Base-by-base conservation (phyloP, 805 yeast species). In the Lachancea sp. region DNA sequence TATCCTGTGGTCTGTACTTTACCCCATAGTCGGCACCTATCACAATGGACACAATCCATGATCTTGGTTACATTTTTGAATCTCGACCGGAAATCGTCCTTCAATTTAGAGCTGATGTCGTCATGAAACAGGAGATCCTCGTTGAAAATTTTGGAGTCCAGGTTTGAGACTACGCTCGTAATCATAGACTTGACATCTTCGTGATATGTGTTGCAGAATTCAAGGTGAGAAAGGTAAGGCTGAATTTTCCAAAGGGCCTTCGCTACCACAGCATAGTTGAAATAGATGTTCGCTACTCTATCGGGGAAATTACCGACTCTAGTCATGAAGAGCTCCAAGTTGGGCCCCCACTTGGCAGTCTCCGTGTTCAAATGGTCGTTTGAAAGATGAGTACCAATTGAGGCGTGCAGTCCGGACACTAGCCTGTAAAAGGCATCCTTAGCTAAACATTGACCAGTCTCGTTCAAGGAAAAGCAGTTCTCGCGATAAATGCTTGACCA, bases 11-110 rank as follows among this genome's bases (percentile, higher is more conserved):
- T 87, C 67, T 92, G 98, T 22, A 92, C 76, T 63, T 92, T 92
- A 8, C 98, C 98, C 99, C 99, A 92, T 64, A 92, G 70, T 55
- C 97, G 76, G 63, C 99, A 92, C 58, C 97, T 74, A 60, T 92
- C 98, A 68, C 99, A 92, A 28, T 96, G 97, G 29, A 92, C 97
- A 67, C 99, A 92, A 61, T 90, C 96, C 97, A 92, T 92, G 32
- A 92, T 78, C 37, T 85, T 81, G 16, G 95, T 80, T 18, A 92
- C 94, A 58, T 92, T 92, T 56, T 78, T 80, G 62, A 92, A 94
- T 38, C 95, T 80, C 28, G 74, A 64, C 46, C 90, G 75, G 67
- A 92, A 89, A 53, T 92, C 97, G 47, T 81, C 80, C 54, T 92
- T 92, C 43, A 90, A 71, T 2, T 61, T 65, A 3, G 60, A 54